These are phyloP conservation scores for Zygnema circumcarinatum DNA, from an alignment of 139 green algal genomes.

Conservation along the genomic window DNA sequence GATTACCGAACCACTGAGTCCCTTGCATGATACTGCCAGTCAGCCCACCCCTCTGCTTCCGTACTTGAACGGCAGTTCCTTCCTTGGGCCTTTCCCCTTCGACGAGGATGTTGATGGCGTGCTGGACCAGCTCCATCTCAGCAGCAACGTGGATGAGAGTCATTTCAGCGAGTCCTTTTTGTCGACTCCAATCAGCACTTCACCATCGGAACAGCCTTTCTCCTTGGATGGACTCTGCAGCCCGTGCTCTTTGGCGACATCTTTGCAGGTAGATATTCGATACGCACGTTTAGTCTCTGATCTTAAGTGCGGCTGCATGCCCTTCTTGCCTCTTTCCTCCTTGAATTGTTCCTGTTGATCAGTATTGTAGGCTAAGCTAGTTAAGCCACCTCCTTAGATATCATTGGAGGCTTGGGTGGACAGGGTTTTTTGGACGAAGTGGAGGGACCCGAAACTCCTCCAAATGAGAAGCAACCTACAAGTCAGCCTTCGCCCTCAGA, in stretches of 20 bases:
- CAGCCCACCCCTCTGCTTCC: neutral
- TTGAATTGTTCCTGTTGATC: neutral
- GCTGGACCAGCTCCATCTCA: neutral
- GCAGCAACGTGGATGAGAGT: neutral
- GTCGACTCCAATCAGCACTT: neutral
- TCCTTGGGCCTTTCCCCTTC: neutral
- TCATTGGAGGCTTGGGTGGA: neutral
- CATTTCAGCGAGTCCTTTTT: neutral
- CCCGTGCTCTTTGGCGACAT: too few species aligned
- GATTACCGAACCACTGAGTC: neutral
- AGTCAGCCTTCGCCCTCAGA: neutral
- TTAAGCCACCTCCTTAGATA: too few species aligned
- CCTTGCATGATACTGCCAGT: neutral
- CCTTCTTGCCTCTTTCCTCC: neutral
- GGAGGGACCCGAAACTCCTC: conserved; percentile 12
- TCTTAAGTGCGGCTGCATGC: neutral
- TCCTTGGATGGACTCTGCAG: too few species aligned
- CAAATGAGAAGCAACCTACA: conserved; percentile 20
- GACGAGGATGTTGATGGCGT: neutral
- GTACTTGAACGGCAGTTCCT: neutral
- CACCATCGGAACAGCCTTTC: too few species aligned
- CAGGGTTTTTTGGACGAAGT: neutral
- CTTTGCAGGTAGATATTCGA: too few species aligned
- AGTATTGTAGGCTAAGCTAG: too few species aligned
- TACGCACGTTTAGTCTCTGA: too few species aligned